Base-by-base conservation (phyloP, 2,329 filamentous ascomycete genomes). In the Capronia coronata region DNA sequence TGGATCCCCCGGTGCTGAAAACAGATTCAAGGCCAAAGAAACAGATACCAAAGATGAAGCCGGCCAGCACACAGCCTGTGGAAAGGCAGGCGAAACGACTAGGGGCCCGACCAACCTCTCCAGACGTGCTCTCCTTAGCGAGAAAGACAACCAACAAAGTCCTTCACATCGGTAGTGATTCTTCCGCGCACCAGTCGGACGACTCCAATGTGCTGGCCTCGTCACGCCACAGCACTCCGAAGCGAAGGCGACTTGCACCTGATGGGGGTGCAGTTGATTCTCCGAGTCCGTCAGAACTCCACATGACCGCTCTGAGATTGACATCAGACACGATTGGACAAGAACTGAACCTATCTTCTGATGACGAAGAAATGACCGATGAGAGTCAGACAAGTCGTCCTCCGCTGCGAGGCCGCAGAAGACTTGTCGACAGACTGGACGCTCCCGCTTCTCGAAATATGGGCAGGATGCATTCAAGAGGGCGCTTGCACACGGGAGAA, bases 341-440 rank as follows among this genome's bases (percentile, higher is more conserved):
- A 18, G 23, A 38, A 11, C 42, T 46, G 8, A 37, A 50, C 9
- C 16, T 49, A n/a, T 35, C 47, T 4, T 49, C 50, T 8, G 46
- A 50, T 16, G 51, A 52, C 40, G 49, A 54, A 32, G 43, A 51
- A 29, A 54, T 55, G 44, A 40, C 10, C 11, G 52, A 54, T 34
- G 29, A 21, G 4, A 18, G 8, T 35, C 21, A 34, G 23, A 14
- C 38, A 13, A 22, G 18, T 32, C 30, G 13, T 19, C 25, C 19
- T 34, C 44, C 42, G 14, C 32, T 25, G 13, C 51, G 13, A 25
- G 39, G 42, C 25, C 51, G 58, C 14, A 44, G 32, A 30, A 35
- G 56, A 30, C 51, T 58, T 7, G 46, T 59, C 34, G 58, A 59
- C 37, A 45, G 51, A 34, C 49, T 59, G 37, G 57, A 59, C 43